Base-by-base conservation (phyloP, 108 stramenopile species). In the Aureococcus anophagefferens region DNA sequence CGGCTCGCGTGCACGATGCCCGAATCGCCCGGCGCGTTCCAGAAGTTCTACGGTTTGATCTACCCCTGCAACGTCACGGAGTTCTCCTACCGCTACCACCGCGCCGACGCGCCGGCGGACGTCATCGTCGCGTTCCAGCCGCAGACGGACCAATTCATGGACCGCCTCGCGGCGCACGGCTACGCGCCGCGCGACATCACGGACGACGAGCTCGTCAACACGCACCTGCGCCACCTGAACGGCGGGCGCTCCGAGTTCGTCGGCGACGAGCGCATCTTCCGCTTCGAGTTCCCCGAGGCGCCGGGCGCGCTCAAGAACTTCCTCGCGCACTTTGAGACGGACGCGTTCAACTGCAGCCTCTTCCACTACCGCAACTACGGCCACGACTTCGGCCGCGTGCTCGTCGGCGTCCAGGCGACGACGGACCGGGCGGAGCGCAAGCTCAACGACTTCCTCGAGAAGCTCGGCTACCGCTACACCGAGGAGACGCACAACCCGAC, bases 341-440 rank as follows among this genome's bases (percentile, higher is more conserved):
- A 37, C 65, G 73, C 85, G 66, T 96, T 90, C 93, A 98, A 96
- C 75, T 86, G 96, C 30, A 90, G 90, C 35, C 88, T 98, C 33
- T 98, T 98, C 76, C 97, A 98, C 79, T 98, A 98, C 74, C 79
- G 97, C 34, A 98, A 98, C 77, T 94, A 96, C 70, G 97, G 92
- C 51, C 89, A 89, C 74, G 91, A 93, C 73, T 93, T 92, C 74
- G 93, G 94, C 30, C 82, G 93, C 5, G 92, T 93, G 3, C 71
- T 94, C 33, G 93, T 91, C 40, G 96, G 96, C 3, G 81, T 97
- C 67, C 94, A 94, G 79, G 94, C 93, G 46, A 77, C 85, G 29
- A 70, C 73, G 68, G 18, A 73, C 63, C 84, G 87, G 31, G 77
- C 74, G 28, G 82, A 89, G 40, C 62, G 72, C 14, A 35, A 65